These are phyloP conservation scores for Pseudomonodictys pantanalensis DNA, from an alignment of 495 filamentous ascomycete genomes.

Conservation along the genomic window DNA sequence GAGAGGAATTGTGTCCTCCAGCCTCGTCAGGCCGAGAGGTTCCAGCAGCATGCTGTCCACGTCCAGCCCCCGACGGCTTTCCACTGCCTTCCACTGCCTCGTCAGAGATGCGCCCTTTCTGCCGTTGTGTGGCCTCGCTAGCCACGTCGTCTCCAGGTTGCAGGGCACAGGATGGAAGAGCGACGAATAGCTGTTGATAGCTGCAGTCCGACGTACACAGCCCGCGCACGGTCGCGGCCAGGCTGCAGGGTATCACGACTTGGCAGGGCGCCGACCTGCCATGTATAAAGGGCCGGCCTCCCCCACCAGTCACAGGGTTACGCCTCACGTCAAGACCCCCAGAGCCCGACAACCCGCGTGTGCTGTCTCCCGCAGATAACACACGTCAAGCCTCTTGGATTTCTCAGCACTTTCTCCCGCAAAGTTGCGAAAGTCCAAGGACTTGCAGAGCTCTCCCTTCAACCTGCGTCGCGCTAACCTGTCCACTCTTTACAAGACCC, in stretches of 20 bases:
- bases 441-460: conserved; percentile 40
- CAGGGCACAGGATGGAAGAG: conserved; percentile 4
- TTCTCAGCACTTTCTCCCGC: conserved; percentile 10
- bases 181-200: conserved; percentile 23
- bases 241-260: conserved; percentile 17
- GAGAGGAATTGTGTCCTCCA: too few species aligned
- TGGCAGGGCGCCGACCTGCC: conserved; percentile 28
- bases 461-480: conserved; percentile 38
- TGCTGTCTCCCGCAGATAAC: conserved; percentile 23
- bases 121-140: too few species aligned
- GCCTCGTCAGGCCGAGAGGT: too few species aligned
- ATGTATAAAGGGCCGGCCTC: conserved; percentile 31
- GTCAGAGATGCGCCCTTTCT: conserved; percentile 13
- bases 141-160: conserved; percentile 25
- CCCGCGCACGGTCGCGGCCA: conserved; percentile 14
- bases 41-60: too few species aligned
- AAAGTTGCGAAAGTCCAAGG: conserved; percentile 30
- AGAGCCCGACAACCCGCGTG: conserved; percentile 35
- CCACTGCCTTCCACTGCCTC: conserved; percentile 17
- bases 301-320: conserved; percentile 21
- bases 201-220: conserved; percentile 14
- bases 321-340: conserved; percentile 32
- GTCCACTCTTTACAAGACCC: conserved; percentile 27
- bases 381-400: conserved; percentile 34
- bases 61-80: conserved; percentile 14